Percentiles rank a stretch among this genome's conserved stretches.
Conservation (phyloP, 495 filamentous ascomycete genomes). For the Ramalina intermedia region DNA sequence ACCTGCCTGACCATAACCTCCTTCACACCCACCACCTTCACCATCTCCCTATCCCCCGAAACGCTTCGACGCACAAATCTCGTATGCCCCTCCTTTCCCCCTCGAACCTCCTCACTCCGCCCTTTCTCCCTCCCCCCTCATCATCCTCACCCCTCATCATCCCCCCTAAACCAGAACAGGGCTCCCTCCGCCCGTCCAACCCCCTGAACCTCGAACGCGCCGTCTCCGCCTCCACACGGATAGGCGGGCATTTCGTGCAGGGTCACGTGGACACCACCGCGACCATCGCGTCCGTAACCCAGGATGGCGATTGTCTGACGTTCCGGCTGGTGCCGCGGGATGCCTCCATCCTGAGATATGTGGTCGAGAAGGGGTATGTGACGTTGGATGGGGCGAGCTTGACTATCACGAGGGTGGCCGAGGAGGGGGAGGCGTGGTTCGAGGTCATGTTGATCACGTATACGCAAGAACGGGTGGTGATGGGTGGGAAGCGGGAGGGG, state of each 20-base stretch:
- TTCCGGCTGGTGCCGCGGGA: constrained; percentile 67
- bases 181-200: not conserved
- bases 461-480: constrained; percentile 85
- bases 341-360: constrained; percentile 53
- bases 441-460: constrained; percentile 99
- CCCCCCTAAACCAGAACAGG: not conserved
- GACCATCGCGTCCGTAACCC: constrained; percentile 45
- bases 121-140: too few species aligned
- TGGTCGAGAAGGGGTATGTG: constrained; percentile 95
- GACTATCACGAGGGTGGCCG: constrained; percentile 75
- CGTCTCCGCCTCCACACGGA: constrained; percentile 73
- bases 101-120: too few species aligned
- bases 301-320: constrained; percentile 78
- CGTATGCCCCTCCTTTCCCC: constrained; percentile 35
- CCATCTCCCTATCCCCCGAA: constrained; percentile 88
- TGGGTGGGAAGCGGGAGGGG: constrained; percentile 64
- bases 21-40: constrained; percentile 60
- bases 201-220: constrained; percentile 87
- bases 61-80: constrained; percentile 94
- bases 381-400: constrained; percentile 92
- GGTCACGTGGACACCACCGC: constrained; percentile 91
- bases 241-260: constrained; percentile 62
- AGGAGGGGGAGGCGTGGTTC: constrained; percentile 53
- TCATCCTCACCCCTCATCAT: too few species aligned
- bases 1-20: constrained; percentile 84